These are phyloP conservation scores for Coemansia sp. DNA, from an alignment of 192 early-diverging fungal species.

Conservation along the genomic window DNA sequence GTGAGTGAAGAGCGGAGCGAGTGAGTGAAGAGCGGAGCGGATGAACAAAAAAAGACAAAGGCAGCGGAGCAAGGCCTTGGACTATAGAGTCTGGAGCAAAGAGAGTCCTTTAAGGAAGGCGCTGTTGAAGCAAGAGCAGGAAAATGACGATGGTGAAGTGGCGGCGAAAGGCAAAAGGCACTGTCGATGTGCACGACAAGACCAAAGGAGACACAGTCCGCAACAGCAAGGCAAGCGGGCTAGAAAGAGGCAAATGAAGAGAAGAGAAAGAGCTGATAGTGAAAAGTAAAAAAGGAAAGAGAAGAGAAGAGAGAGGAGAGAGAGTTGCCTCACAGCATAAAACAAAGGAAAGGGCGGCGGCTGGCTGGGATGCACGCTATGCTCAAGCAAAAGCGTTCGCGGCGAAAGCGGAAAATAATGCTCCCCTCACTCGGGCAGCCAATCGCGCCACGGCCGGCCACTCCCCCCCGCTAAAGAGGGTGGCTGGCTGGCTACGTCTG, in stretches of 20 bases:
- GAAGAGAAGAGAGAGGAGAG: background rate
- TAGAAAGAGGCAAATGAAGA: background rate
- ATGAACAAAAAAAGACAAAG: conserved; percentile 3
- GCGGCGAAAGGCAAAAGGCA: conserved; percentile 7
- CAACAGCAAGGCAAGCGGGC: background rate
- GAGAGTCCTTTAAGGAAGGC: no score
- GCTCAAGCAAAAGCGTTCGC: background rate
- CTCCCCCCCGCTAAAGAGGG: background rate
- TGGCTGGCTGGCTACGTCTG: background rate
- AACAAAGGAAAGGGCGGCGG: background rate
- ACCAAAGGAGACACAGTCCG: background rate
- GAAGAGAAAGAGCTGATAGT: background rate
- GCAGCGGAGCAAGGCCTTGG: background rate
- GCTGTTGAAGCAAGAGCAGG: background rate
- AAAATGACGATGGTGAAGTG: background rate
- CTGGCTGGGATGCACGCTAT: background rate
- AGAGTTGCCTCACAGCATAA: no score
- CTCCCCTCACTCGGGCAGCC: background rate
- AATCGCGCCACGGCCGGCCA: conserved; percentile 7
- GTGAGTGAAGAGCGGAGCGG: background rate
- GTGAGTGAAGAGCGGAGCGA: background rate
- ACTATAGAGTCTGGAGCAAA: background rate
- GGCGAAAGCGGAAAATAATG: conserved; percentile 7
- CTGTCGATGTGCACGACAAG: background rate
- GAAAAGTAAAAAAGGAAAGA: conserved; percentile 13